Evolutionary conservation across 768 basidiomycete species (phyloP), one percentile per base, ranked within the genome.

Genomic region (Paxillus involutus): DNA sequence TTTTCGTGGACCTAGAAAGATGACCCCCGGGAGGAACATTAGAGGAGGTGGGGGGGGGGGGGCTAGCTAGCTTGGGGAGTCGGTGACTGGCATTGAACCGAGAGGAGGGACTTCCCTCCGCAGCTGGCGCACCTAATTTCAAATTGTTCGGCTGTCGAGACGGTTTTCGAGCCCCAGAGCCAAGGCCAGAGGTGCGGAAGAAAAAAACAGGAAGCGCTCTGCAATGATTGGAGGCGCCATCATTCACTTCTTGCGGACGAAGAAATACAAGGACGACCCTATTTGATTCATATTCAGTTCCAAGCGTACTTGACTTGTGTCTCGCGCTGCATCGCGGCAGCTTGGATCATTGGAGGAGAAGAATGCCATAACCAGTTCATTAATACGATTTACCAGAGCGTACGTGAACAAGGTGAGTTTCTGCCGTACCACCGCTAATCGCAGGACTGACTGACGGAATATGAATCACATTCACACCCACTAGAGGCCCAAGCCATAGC

Each of bases 401-500:
- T 75, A 3, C 68, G 72, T 19, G 68, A 71, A 10, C 58, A 65
- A 26, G 75, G 77, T 76, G 52, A 62, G 71, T 58, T 10, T 13
- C 14, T 26, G 33, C 11, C n/a, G 11, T 40, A 46, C 29, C 33
- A 30, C 46, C 17, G 49, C 14, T 13, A 14, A 24, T 26, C 35
- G n/a, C 16, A 5, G 14, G 4, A 14, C 14, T 11, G 29, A 14
- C n/a, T 5, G 6, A 52, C 40, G 16, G 21, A 40, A 37, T 9
- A 33, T 33, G 6, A 42, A 11, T 14, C 44, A 54, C 19, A 64
- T 29, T 19, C n/a, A n/a, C 30, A 51, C 42, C 32, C 24, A 9
- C 39, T 55, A 79, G 78, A 77, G 60, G 72, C 72, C 37, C 77
- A 79, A 52, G 71, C 77, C 5, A 67, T 78, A 33, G 69, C 76